Conservation (phyloP, 257 asterid species). For the Agastache rugosa region DNA sequence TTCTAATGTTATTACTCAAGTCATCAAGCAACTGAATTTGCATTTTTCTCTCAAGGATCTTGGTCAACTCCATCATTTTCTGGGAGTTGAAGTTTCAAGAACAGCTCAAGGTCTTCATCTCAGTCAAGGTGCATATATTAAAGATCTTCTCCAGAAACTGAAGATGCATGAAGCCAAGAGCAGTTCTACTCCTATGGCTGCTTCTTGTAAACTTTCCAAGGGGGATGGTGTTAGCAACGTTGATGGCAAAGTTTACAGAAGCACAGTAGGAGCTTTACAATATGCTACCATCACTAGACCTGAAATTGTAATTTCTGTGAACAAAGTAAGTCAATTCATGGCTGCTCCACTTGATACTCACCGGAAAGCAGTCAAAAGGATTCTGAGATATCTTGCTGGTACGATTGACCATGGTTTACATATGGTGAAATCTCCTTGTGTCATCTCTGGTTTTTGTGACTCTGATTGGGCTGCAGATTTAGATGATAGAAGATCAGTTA, state of each 20-base stretch:
- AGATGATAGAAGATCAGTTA: neutral
- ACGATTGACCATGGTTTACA: neutral
- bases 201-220: neutral
- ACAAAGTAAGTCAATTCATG: neutral
- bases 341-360: neutral
- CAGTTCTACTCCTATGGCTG: neutral
- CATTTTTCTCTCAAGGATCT: too few species aligned
- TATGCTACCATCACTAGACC: neutral
- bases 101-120: neutral
- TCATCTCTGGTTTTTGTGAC: too few species aligned
- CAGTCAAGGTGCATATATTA: neutral
- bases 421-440: too few species aligned
- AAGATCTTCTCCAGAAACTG: too few species aligned
- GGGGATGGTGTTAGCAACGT: neutral
- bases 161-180: too few species aligned
- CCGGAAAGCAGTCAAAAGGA: neutral
- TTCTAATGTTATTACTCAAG: neutral
- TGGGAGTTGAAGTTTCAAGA: too few species aligned
- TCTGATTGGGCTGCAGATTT: too few species aligned
- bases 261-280: neutral
- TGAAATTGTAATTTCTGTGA: neutral
- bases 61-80: too few species aligned
- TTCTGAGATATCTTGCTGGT: neutral
- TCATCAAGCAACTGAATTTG: too few species aligned
- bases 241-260: neutral